phyloP scores from a whole-genome alignment of 2,329 filamentous ascomycete species.

The Colletotrichum sp. region DNA sequence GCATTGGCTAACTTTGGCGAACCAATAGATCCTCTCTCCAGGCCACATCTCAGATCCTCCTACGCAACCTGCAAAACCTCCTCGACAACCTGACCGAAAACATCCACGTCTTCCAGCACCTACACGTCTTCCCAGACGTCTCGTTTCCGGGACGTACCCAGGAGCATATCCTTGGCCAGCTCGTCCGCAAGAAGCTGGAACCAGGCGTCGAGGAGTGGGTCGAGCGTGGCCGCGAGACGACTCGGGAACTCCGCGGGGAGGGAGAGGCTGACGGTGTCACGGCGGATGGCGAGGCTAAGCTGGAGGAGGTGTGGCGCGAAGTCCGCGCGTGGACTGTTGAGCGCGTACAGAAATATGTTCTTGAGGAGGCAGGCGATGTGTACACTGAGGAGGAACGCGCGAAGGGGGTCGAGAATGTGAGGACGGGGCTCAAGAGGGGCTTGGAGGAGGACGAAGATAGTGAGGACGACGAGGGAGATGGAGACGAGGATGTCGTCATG shows the following conservation, averaged over 20 bases:
- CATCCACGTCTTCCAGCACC: constrained; percentile 68
- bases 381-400: constrained; percentile 76
- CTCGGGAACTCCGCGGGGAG: constrained; percentile 29
- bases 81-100: constrained; percentile 70
- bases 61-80: constrained; percentile 71
- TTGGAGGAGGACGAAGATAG: constrained; percentile 57
- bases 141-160: constrained; percentile 75
- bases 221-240: constrained; percentile 61
- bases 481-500: constrained; percentile 50
- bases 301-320: constrained; percentile 64
- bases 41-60: constrained; percentile 73
- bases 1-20: neutral
- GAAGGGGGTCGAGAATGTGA: constrained; percentile 69
- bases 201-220: constrained; percentile 78
- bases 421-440: constrained; percentile 69
- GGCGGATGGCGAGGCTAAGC: constrained; percentile 43
- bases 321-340: constrained; percentile 45
- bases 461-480: constrained; percentile 65
- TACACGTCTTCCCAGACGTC: constrained; percentile 78
- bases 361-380: constrained; percentile 58
- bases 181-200: constrained; percentile 85
- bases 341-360: constrained; percentile 46
- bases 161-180: constrained; percentile 67
- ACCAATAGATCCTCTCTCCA: constrained; percentile 71
- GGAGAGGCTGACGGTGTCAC: constrained; percentile 35